Percentiles rank a stretch among this genome's conserved stretches.
These are phyloP conservation scores for Gamarada debralockiae DNA, from an alignment of 495 filamentous ascomycete species.

Conservation along the genomic window DNA sequence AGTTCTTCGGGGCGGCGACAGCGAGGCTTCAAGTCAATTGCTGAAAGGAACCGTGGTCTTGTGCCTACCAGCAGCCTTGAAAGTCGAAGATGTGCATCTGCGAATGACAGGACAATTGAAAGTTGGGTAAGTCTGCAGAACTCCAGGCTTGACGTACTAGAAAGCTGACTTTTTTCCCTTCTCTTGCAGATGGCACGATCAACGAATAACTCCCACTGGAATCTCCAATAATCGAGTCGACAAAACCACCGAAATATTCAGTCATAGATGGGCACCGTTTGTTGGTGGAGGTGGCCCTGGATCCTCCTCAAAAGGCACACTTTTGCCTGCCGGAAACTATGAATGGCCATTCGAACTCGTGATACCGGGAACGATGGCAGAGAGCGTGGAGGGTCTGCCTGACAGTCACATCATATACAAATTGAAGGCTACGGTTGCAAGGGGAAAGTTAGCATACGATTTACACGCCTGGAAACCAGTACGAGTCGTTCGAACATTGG, in stretches of 20 bases:
- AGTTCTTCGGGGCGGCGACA: constrained; percentile 69
- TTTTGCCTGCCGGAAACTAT: constrained; percentile 73
- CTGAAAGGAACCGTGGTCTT: constrained; percentile 73
- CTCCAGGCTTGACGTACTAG: not conserved
- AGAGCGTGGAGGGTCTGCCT: constrained; percentile 83
- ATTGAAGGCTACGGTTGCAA: constrained; percentile 80
- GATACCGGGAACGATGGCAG: constrained; percentile 70
- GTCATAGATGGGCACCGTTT: constrained; percentile 45
- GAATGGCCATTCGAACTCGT: constrained; percentile 85
- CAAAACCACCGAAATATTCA: constrained; percentile 37
- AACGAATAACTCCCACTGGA: constrained; percentile 43
- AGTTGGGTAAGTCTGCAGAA: constrained; percentile 52
- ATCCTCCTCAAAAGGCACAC: constrained; percentile 45
- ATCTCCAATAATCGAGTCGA: constrained; percentile 44
- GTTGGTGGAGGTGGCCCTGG: constrained; percentile 30
- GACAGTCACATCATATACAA: constrained; percentile 82
- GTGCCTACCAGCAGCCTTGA: constrained; percentile 64
- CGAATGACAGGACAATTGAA: constrained; percentile 67
- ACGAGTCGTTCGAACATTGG: constrained; percentile 82
- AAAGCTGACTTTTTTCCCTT: not conserved
- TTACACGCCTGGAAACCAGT: constrained; percentile 73
- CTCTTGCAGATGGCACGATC: constrained; percentile 41
- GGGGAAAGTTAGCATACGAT: constrained; percentile 77
- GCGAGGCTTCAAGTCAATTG: constrained; percentile 71
- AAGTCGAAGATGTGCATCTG: constrained; percentile 68